A percentile compares a stretch with the other conserved stretches of the same genome.
phyloP scores from a whole-genome alignment of 2,329 filamentous ascomycete genomes.

The Clarireedia homoeocarpa region DNA sequence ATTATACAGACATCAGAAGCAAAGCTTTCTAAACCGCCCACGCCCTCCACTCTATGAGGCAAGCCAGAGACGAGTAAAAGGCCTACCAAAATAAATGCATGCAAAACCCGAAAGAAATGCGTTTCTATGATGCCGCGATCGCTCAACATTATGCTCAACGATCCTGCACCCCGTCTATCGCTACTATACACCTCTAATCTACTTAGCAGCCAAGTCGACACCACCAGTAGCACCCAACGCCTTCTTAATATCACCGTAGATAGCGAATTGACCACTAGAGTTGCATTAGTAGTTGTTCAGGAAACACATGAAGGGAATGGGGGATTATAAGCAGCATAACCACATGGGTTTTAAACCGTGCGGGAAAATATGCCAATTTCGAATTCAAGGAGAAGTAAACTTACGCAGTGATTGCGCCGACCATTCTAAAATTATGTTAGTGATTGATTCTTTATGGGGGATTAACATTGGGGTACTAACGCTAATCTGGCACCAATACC shows the following conservation, averaged over 20 bases:
- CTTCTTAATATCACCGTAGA: conserved; percentile 73
- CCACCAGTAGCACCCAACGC: conserved; percentile 64
- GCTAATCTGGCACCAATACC: conserved; percentile 73
- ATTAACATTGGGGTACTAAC: neutral
- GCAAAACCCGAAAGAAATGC: conserved; percentile 6
- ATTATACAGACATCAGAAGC: conserved; percentile 19
- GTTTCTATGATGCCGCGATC: neutral
- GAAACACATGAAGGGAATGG: neutral
- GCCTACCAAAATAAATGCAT: conserved; percentile 18
- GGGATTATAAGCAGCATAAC: too few species aligned
- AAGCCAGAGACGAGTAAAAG: neutral
- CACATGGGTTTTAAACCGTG: too few species aligned
- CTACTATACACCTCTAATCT: conserved; percentile 3
- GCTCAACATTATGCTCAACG: conserved; percentile 7
- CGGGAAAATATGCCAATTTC: neutral
- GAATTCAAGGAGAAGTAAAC: too few species aligned
- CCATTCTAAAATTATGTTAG: conserved; percentile 5
- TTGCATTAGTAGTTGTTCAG: neutral
- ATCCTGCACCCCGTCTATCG: conserved; percentile 21
- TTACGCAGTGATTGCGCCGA: conserved; percentile 10
- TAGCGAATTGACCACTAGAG: conserved; percentile 71
- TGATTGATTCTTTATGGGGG: neutral
- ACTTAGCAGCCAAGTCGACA: conserved; percentile 53
- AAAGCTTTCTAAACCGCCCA: neutral
- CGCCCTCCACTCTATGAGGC: neutral